Evolutionary conservation across 2,329 filamentous ascomycete genomes (phyloP).

Genomic region (Exophiala phaeomuriformis): DNA sequence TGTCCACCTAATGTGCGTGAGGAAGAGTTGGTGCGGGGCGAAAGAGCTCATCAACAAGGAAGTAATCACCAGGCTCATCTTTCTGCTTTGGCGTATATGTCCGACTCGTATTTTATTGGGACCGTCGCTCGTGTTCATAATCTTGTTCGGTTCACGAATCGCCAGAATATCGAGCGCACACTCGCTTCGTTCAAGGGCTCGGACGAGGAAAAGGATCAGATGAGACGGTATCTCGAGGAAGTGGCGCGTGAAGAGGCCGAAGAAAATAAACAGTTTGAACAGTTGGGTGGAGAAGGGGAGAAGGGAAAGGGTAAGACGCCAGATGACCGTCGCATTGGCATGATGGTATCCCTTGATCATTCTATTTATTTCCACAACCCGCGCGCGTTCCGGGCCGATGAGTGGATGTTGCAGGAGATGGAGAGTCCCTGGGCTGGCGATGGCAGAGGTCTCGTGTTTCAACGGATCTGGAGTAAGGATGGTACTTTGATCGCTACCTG

Average conservation of each 20-base stretch:
- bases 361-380: constrained; percentile 48
- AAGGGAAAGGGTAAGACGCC: constrained; percentile 3
- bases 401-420: constrained; percentile 47
- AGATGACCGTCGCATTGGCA: constrained; percentile 33
- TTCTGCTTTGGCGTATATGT: constrained; percentile 84
- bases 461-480: constrained; percentile 45
- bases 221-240: constrained; percentile 36
- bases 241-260: constrained; percentile 38
- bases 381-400: constrained; percentile 42
- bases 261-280: constrained; percentile 32
- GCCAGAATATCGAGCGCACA: constrained; percentile 37
- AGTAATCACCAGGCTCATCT: constrained; percentile 39
- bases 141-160: constrained; percentile 64
- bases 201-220: constrained; percentile 38
- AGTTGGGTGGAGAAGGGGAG: background rate
- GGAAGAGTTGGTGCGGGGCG: constrained; percentile 15
- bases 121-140: constrained; percentile 75
- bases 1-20: constrained; percentile 25
- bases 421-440: constrained; percentile 47
- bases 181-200: constrained; percentile 37
- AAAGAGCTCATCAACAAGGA: constrained; percentile 14
- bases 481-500: constrained; percentile 45
- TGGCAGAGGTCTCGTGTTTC: constrained; percentile 42
- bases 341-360: constrained; percentile 48
- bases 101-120: constrained; percentile 86